A percentile compares a stretch with the other conserved stretches of the same genome.
These are phyloP conservation scores for Petunia hybrid DNA, from an alignment of 305 asterid species.

Conservation along the genomic window DNA sequence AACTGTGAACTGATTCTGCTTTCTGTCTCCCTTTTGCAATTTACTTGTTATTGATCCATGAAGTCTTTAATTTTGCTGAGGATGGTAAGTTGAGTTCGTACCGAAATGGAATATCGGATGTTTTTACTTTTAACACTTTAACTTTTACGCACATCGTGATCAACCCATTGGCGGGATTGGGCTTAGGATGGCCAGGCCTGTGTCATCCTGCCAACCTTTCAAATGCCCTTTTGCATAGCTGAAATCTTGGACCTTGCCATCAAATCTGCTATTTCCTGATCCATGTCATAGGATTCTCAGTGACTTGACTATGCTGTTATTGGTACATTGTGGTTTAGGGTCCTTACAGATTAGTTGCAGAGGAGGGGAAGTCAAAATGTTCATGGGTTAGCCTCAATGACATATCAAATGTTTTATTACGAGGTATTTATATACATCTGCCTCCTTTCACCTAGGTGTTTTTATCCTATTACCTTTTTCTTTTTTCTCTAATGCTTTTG, in stretches of 20 bases:
- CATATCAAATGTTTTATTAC: conserved; percentile 78
- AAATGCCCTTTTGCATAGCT: background rate
- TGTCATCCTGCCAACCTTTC: conserved; percentile 5
- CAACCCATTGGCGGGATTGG: background rate
- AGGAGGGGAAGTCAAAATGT: conserved; percentile 98
- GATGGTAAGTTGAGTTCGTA: background rate
- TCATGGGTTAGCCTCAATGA: conserved; percentile 97
- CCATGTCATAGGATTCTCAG: background rate
- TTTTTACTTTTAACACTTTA: background rate
- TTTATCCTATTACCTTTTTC: conserved; percentile 25
- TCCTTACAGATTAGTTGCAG: conserved; percentile 95
- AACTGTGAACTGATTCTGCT: conserved; percentile 2
- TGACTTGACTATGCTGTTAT: conserved; percentile 14
- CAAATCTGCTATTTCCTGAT: conserved; percentile 3
- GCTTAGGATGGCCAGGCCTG: background rate
- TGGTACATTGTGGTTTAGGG: conserved; percentile 57
- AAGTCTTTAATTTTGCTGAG: background rate
- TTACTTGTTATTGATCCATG: background rate
- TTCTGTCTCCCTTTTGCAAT: background rate
- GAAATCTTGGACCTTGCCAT: conserved; percentile 13
- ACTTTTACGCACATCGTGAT: background rate
- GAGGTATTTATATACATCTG: conserved; percentile 59
- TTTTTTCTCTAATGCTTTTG: too few relatives aligned
- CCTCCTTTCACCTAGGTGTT: conserved; percentile 14
- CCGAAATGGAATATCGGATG: background rate